Percentiles rank a stretch among this genome's conserved stretches.
Conservation (phyloP, 2,329 filamentous ascomycete genomes). For the Penicillium sclerotiorum region DNA sequence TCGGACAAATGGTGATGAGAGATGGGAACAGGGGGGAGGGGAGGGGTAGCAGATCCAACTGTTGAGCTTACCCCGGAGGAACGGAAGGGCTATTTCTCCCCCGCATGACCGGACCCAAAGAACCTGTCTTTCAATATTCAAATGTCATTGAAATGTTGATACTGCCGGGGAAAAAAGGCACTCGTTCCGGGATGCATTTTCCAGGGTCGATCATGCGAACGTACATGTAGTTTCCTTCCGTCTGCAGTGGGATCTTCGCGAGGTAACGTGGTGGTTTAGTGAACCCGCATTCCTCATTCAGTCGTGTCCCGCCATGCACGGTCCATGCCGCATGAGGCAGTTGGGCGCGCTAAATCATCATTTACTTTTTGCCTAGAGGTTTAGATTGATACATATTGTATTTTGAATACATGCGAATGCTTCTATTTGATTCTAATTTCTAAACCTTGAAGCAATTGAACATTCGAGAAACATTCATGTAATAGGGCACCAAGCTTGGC, state of each 20-base stretch:
- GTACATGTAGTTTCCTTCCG: neutral
- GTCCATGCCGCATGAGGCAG: slow-evolving; percentile 8
- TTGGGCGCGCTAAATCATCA: slow-evolving; percentile 1
- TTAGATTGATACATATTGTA: no score
- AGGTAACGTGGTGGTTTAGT: no score
- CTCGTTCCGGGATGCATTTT: neutral
- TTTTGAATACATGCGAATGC: no score
- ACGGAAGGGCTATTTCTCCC: slow-evolving; percentile 35
- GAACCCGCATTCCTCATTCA: slow-evolving; percentile 2
- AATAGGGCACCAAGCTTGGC: no score
- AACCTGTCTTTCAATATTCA: neutral
- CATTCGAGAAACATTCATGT: no score
- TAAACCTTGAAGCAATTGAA: no score
- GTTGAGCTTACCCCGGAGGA: slow-evolving; percentile 35
- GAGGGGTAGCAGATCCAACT: slow-evolving; percentile 3
- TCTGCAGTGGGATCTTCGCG: neutral
- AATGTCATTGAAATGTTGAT: neutral
- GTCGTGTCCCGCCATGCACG: neutral
- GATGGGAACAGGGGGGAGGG: neutral
- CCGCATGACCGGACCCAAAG: slow-evolving; percentile 37
- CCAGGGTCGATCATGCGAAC: neutral
- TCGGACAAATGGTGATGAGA: slow-evolving; percentile 18
- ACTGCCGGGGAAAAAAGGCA: neutral
- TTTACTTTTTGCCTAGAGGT: neutral
- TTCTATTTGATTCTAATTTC: no score